Base-by-base conservation (phyloP, 2,329 filamentous ascomycete species). In the Exserohilum turcica region DNA sequence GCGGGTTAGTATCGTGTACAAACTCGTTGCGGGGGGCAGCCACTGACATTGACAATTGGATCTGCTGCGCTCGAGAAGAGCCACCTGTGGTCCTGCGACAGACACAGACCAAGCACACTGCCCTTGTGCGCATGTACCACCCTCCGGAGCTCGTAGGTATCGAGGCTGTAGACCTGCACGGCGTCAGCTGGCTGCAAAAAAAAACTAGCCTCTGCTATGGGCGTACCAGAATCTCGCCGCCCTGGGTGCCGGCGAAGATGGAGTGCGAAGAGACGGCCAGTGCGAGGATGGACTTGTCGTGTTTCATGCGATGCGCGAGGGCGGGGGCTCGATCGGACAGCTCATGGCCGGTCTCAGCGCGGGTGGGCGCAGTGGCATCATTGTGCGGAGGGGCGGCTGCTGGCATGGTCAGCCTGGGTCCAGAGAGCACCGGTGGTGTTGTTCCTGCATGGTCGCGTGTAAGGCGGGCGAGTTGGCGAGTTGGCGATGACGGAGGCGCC, bases 11-110 rank as follows among this genome's bases (percentile, higher is more conserved):
- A 44, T n/a, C n/a, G n/a, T n/a, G n/a, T 31, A 29, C 13, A 16
- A 13, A 13, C n/a, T 6, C 28, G 13, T 29, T n/a, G 1, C 15
- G 21, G 15, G 10, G 12, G 15, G 6, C 9, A 29, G 8, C 31
- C 24, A 74, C 58, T 70, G 12, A 85, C 91, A 72, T 96, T 97
- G 70, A 97, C 88, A 53, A 97, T 89, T 1, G 93, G 90, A 70
- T 99, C 94, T 62, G 92, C 92, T 8, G 92, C 93, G 65, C 90
- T 95, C 9, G 93, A 97, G 74, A 99, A 93, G 8, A 99, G 84
- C 27, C 96, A 80, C 13, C 80, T 81, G 57, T 85, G 81, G 72
- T 95, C 87, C 45, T 86, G 82, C 7, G 90, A 92, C 21, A 99
- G 81, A 70, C 86, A 89, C 3, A 99, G 82, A 52, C 88, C 91